phyloP scores from a whole-genome alignment of 2,329 filamentous ascomycete genomes.

The Eutypa lata region DNA sequence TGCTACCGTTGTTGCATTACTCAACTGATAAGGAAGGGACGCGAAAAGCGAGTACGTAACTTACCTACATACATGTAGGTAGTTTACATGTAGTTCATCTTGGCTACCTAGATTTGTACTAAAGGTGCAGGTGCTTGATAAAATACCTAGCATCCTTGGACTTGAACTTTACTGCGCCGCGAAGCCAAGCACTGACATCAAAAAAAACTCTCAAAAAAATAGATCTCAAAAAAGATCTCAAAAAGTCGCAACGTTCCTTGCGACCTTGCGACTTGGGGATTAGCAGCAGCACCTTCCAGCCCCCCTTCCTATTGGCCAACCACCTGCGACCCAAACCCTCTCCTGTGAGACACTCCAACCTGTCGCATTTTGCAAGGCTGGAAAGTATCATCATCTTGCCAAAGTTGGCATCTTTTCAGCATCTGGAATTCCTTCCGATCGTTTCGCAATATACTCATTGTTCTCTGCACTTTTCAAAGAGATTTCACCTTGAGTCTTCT shows the following conservation, averaged over 20 bases:
- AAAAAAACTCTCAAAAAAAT: constrained; percentile 15
- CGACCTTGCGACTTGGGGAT: constrained; percentile 9
- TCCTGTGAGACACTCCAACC: constrained; percentile 3
- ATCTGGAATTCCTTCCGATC: no score
- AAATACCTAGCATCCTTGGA: no score
- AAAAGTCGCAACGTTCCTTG: constrained; percentile 8
- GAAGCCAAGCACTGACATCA: no score
- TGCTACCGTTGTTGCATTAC: not conserved
- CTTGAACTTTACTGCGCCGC: no score
- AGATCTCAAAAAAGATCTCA: no score
- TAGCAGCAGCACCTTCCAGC: constrained; percentile 5
- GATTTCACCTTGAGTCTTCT: no score
- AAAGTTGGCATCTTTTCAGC: no score
- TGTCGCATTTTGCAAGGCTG: constrained; percentile 21
- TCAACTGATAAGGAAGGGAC: not conserved
- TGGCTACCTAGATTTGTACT: constrained; percentile 2
- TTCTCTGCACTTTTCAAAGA: no score
- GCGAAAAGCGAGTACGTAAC: not conserved
- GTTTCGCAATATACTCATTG: no score
- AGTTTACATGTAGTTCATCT: no score
- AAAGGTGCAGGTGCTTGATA: constrained; percentile 2
- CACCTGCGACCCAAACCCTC: constrained; percentile 3
- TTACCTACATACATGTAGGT: no score
- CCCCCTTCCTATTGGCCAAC: constrained; percentile 13
- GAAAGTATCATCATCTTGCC: not conserved